These are phyloP conservation scores for Trametes cingulata DNA, from an alignment of 768 basidiomycete genomes.

Conservation along the genomic window DNA sequence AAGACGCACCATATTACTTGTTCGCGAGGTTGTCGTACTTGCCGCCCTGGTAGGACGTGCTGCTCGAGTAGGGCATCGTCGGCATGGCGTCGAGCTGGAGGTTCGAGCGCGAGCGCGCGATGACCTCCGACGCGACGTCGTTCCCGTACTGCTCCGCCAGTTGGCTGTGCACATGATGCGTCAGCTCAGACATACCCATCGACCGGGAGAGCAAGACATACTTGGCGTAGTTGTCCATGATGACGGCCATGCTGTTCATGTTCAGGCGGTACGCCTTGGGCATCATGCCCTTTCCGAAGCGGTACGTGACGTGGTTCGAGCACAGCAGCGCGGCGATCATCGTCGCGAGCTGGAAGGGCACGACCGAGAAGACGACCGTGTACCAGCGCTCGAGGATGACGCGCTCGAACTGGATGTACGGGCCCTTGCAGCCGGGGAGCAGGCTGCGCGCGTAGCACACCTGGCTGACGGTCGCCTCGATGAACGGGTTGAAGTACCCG, in stretches of 20 bases:
- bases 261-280: slow-evolving; percentile 80
- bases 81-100: slow-evolving; percentile 41
- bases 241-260: slow-evolving; percentile 72
- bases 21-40: slow-evolving; percentile 25
- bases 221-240: slow-evolving; percentile 86
- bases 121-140: slow-evolving; percentile 58
- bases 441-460: slow-evolving; percentile 74
- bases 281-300: slow-evolving; percentile 88
- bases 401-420: slow-evolving; percentile 60
- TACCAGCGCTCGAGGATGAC: slow-evolving; percentile 64
- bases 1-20: neutral
- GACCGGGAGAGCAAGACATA: slow-evolving; percentile 36
- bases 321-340: slow-evolving; percentile 69
- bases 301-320: slow-evolving; percentile 82
- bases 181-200: neutral
- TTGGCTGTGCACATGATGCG: slow-evolving; percentile 47
- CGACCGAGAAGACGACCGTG: slow-evolving; percentile 60
- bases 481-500: slow-evolving; percentile 78
- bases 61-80: slow-evolving; percentile 31
- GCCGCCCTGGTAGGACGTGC: slow-evolving; percentile 17
- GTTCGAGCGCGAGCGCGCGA: slow-evolving; percentile 58
- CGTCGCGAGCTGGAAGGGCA: slow-evolving; percentile 64
- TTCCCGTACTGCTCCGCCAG: slow-evolving; percentile 73
- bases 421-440: slow-evolving; percentile 72
- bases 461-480: slow-evolving; percentile 74